A percentile compares a stretch with the other conserved stretches of the same genome.
Conservation (phyloP, 164 flowering plant genomes). For the Malania oleifera region DNA sequence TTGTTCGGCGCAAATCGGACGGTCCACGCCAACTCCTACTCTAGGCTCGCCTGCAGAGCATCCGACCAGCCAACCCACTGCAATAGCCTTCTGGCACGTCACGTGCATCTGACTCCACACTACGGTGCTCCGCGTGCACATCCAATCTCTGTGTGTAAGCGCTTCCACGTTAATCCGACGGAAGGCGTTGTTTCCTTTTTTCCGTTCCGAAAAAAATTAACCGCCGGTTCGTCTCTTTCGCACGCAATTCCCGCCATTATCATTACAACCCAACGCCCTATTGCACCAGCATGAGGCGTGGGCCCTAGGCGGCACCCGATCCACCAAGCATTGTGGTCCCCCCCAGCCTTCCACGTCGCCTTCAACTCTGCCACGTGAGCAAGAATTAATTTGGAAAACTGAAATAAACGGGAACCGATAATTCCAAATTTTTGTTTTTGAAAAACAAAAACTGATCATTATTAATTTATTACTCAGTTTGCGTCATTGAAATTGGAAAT, state of each 20-base stretch:
- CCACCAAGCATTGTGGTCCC: background rate
- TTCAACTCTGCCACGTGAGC: background rate
- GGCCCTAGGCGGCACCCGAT: background rate
- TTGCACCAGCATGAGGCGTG: background rate
- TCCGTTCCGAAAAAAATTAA: conserved; percentile 6
- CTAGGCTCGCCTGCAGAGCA: too few relatives aligned
- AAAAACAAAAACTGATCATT: too few relatives aligned
- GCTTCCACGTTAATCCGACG: too few relatives aligned
- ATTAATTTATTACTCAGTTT: too few relatives aligned
- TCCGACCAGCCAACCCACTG: conserved; percentile 18
- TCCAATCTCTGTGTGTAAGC: background rate
- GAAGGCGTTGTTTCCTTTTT: background rate
- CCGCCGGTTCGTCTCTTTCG: conserved; percentile 12
- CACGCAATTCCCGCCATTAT: conserved; percentile 1
- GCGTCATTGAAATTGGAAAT: too few relatives aligned
- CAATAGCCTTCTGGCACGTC: background rate
- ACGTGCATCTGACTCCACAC: conserved; percentile 5
- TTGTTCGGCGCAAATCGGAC: too few relatives aligned
- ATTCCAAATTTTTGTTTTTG: too few relatives aligned
- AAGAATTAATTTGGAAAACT: too few relatives aligned
- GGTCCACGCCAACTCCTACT: too few relatives aligned
- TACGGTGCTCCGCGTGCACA: background rate
- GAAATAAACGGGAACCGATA: too few relatives aligned
- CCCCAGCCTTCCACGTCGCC: background rate
- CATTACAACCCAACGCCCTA: background rate